Percentiles rank a stretch among this genome's conserved stretches.
These are phyloP conservation scores for Coemansia furcata DNA, from an alignment of 192 early-diverging fungal species.

Conservation along the genomic window DNA sequence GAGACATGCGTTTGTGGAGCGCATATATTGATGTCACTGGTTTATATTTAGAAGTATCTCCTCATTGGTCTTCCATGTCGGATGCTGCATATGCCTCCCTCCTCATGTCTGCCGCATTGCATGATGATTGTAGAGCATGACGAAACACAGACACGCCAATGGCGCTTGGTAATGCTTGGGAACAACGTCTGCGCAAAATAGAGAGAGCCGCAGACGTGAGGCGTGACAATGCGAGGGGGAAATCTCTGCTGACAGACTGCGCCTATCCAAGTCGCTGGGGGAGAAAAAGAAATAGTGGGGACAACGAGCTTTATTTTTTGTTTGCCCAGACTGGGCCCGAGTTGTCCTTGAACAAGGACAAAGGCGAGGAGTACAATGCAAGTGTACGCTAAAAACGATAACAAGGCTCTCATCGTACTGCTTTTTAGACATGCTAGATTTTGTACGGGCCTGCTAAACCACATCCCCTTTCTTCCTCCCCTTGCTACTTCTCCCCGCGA, in stretches of 20 bases:
- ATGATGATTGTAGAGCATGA: not conserved
- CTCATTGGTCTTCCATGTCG: not conserved
- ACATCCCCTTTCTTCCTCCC: not conserved
- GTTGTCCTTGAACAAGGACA: not conserved
- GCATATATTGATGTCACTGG: not conserved
- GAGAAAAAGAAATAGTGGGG: not conserved
- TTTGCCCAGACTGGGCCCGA: not conserved
- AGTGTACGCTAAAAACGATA: not conserved
- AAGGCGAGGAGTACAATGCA: not conserved
- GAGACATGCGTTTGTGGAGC: not conserved
- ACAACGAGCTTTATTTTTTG: not conserved
- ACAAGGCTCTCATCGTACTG: not conserved
- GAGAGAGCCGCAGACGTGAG: not conserved
- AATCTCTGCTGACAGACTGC: not conserved
- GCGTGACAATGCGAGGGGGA: not conserved
- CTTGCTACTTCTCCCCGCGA: not conserved
- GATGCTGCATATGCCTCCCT: not conserved
- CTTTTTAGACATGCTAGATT: constrained; percentile 1
- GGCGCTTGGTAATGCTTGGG: not conserved
- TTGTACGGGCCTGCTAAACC: not conserved
- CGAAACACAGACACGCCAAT: not conserved
- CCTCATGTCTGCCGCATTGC: constrained; percentile 1
- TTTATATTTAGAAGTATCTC: not conserved
- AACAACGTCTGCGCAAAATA: not conserved
- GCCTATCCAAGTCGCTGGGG: not conserved